Evolutionary conservation across 306 rosid genomes (phyloP).

Genomic region (Quercus rubra): DNA sequence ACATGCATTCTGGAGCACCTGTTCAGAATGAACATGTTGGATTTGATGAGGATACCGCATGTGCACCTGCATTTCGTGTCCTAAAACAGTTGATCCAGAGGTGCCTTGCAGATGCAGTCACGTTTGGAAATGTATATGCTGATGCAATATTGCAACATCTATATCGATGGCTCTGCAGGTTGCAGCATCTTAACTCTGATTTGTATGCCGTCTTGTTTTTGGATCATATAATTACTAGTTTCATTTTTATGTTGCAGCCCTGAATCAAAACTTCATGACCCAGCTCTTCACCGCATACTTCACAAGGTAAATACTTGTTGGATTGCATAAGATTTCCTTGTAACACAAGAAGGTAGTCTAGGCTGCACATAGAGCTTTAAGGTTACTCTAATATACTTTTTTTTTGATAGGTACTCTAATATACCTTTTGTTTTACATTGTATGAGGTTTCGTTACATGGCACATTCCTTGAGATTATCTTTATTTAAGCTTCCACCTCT

Average conservation of each 20-base stretch:
- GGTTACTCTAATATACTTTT: background rate
- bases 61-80: conserved; percentile 73
- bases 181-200: conserved; percentile 12
- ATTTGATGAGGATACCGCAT: conserved; percentile 77
- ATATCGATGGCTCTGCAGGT: conserved; percentile 99
- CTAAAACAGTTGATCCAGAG: conserved; percentile 85
- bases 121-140: conserved; percentile 82
- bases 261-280: conserved; percentile 92
- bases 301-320: conserved; percentile 63
- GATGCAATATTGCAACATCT: conserved; percentile 85
- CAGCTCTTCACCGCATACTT: conserved; percentile 81
- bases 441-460: too few relatives aligned
- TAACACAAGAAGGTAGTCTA: conserved; percentile 1
- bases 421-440: background rate
- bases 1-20: conserved; percentile 52
- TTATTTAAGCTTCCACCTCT: too few relatives aligned
- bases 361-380: conserved; percentile 3
- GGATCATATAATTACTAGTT: conserved; percentile 23
- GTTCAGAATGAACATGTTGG: conserved; percentile 45
- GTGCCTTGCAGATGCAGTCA: conserved; percentile 83
- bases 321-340: background rate
- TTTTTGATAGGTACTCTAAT: background rate
- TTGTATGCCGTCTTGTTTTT: conserved; percentile 18
- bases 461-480: too few relatives aligned
- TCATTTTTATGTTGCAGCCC: conserved; percentile 56